Evolutionary conservation across 2,329 filamentous ascomycete genomes (phyloP), one percentile per base, ranked within the genome.

Genomic region (Claviceps quebecensis): DNA sequence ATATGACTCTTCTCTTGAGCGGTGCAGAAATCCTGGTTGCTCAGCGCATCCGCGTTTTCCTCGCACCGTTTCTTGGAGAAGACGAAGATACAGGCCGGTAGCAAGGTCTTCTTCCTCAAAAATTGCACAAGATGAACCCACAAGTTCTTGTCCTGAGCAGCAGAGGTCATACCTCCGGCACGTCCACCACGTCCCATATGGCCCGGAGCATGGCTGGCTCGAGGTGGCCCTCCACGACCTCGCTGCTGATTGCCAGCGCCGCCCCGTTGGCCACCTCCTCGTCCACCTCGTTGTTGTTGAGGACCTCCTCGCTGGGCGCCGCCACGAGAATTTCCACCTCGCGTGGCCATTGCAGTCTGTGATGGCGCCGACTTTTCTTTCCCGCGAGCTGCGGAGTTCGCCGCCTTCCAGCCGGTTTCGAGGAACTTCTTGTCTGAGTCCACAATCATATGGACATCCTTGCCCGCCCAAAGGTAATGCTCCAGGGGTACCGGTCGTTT

Each of bases 21-120:
- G 5, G 86, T 96, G 64, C 86, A 94, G 62, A 95, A 97, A 63
- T 98, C 93, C 58, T 95, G 84, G 62, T 96, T 97, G 55, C 87
- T 91, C 22, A 98, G 74, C 0, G 93, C 91, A 64, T 96, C 88
- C 0, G 93, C 93, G 64, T 97, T 98, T 63, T 97, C 89, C 66
- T 98, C 93, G 61, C 93, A 97, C 49, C 93, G 77, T 68, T 93
- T 95, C 71, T 97, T 98, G 2, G 93, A 98, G 67, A 98, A 98
- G 52, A 98, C 91, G 63, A 98, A 98, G 58, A 98, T 95, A 65
- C 91, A 97, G 8, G 86, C 88, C 0, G 93, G 93, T 3, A 98
- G 77, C 4, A 98, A 75, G 47, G 81, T 87, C 49, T 89, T 81
- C 66, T 95, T 95, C 60, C 83, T 87, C 50, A 98, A 74, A 67